Evolutionary conservation across 441 rosid species (phyloP), one percentile per base, ranked within the genome.

Genomic region (Sinapis alba): DNA sequence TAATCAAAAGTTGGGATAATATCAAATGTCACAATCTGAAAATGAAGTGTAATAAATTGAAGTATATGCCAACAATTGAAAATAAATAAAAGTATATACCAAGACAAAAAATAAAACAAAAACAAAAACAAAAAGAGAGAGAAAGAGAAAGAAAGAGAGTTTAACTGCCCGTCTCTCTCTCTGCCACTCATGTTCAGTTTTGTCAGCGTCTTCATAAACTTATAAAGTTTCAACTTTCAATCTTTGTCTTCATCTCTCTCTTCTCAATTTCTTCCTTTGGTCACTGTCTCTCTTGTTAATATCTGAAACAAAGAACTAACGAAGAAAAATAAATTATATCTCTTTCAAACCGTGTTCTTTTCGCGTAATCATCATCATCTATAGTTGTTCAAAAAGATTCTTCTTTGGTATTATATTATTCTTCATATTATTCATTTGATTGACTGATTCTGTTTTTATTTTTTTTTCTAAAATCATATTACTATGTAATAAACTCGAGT

Each of bases 181-280:
- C 76, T 71, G 10, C 80, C 80, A 69, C 80, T n/a, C n/a, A 65
- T 56, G 23, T 77, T 72, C 53, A 77, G 80, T 72, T 72, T 77
- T 72, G 77, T 77, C 73, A 77, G 73, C 80, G 23, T 38, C 69
- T 60, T 65, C 72, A 59, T 26, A 21, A 62, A 69, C 57, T 69
- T 18, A 50, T 38, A 13, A 57, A 73, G 27, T 58, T 16, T 6
- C 16, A 27, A 62, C 58, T 0, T 36, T 62, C 69, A 27, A 66
- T 32, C 23, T 50, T 2, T 53, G 63, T 72, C 28, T 74, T 5
- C 16, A 28, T 62, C 66, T 45, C 21, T 75, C 69, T 69, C 51
- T 45, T 45, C 20, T 45, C 7, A 8, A 6, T 24, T 19, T 20
- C 53, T 45, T 71, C 27, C 54, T 5, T 5, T n/a, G 4, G 56